A percentile compares a stretch with the other conserved stretches of the same genome.
These are phyloP conservation scores for Trichosanthes truncata DNA, from an alignment of 306 rosid species.

Conservation along the genomic window DNA sequence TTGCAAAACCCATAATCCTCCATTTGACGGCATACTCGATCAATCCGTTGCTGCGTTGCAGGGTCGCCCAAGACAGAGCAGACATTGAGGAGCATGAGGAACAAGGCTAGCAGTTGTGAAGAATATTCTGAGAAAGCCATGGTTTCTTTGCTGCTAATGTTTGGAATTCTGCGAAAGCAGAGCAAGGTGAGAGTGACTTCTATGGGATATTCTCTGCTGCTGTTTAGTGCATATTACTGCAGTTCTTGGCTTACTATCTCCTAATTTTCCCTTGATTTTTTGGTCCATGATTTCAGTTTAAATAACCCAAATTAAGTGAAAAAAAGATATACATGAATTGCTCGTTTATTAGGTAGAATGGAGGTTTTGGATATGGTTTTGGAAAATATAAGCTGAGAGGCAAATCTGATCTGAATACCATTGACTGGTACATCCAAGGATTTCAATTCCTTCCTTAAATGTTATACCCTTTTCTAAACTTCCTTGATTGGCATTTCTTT, in stretches of 20 bases:
- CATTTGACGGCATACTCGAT: not conserved
- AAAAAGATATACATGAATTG: not conserved
- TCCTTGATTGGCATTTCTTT: not conserved
- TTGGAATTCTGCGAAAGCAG: not conserved
- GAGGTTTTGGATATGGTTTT: not conserved
- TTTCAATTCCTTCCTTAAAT: not conserved
- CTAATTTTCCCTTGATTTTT: not conserved
- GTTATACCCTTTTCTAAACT: not conserved
- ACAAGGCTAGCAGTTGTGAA: not conserved
- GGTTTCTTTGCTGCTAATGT: not conserved
- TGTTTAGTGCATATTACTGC: not conserved
- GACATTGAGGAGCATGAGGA: not conserved
- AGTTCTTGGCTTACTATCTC: not conserved
- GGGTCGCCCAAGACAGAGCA: not conserved
- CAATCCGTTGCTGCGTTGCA: not conserved
- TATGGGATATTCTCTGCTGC: not conserved
- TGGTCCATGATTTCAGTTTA: not conserved
- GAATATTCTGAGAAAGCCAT: not conserved
- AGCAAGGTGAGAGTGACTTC: not conserved
- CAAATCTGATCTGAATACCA: not conserved
- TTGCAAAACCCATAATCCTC: conserved; percentile 9
- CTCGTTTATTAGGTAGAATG: not conserved
- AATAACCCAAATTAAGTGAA: not conserved
- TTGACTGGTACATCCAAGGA: not conserved
- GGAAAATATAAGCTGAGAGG: not conserved